A percentile compares a stretch with the other conserved stretches of the same genome.
Evolutionary conservation across 2,329 filamentous ascomycete genomes (phyloP).

Genomic region (Fusarium sp.): DNA sequence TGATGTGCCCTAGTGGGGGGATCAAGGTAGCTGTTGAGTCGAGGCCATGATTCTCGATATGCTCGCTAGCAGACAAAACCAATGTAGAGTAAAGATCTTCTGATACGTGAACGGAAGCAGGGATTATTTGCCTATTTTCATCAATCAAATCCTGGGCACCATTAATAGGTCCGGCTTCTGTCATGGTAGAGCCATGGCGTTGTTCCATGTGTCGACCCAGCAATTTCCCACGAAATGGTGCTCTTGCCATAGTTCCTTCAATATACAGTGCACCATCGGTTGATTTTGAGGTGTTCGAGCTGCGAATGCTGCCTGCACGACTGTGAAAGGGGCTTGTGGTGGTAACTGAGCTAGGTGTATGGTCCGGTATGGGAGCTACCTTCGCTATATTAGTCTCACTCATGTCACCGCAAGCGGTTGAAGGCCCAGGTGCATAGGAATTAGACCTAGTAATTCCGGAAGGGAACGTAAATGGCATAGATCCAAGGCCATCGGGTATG

Average conservation of each 20-base stretch:
- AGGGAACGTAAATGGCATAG: slow-evolving; percentile 4
- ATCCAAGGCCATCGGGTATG: slow-evolving; percentile 9
- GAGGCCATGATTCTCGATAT: not conserved
- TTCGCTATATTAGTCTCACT: not conserved
- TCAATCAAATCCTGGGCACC: not conserved
- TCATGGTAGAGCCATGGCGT: not conserved
- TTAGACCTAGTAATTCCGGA: not conserved
- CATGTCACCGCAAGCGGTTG: not conserved
- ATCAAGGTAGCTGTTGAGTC: not conserved
- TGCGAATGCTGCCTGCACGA: not conserved
- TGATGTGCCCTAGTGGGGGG: slow-evolving; percentile 17
- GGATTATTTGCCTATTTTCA: not conserved
- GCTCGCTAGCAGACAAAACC: not conserved
- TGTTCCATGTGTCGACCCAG: not conserved
- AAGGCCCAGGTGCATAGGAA: not conserved
- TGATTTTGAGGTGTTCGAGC: slow-evolving; percentile 5
- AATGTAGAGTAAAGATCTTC: slow-evolving; percentile 1
- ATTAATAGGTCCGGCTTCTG: not conserved
- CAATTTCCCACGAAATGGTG: slow-evolving; percentile 20
- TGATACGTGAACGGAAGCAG: not conserved
- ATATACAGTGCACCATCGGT: slow-evolving; percentile 18
- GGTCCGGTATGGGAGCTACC: not conserved
- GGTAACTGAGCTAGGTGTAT: not conserved
- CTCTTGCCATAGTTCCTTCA: slow-evolving; percentile 19
- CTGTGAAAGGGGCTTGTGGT: not conserved